These are phyloP conservation scores for Cercophora samala DNA, from an alignment of 495 filamentous ascomycete genomes.

Conservation along the genomic window DNA sequence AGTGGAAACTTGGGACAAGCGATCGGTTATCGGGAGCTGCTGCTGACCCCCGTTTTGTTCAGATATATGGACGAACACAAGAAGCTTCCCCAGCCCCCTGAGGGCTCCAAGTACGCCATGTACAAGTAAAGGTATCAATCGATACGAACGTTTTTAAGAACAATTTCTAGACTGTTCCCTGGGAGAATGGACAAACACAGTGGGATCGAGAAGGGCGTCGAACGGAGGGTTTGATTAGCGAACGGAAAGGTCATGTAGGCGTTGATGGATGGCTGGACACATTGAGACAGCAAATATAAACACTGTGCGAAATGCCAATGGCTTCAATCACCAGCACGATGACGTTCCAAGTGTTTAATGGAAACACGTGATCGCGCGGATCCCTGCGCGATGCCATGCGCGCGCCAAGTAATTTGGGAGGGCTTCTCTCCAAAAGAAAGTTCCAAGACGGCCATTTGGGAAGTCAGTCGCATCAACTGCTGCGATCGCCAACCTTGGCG, in stretches of 20 bases:
- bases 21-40: background rate
- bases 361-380: conserved; percentile 28
- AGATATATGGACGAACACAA: conserved; percentile 98
- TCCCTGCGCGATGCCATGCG: background rate
- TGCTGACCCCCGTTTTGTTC: conserved; percentile 23
- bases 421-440: conserved; percentile 2
- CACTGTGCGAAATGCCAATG: background rate
- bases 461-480: background rate
- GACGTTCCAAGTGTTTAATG: conserved; percentile 1
- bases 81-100: conserved; percentile 90
- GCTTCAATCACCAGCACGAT: background rate
- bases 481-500: background rate
- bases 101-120: conserved; percentile 69
- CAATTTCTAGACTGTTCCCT: background rate
- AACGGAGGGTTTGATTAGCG: background rate
- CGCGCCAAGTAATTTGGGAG: background rate
- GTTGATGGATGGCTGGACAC: background rate
- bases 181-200: background rate
- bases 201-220: background rate
- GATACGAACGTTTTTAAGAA: background rate
- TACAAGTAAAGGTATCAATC: conserved; percentile 13
- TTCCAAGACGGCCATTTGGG: background rate
- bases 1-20: background rate
- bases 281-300: background rate
- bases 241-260: background rate